Percentiles rank a stretch among this genome's conserved stretches.
These are phyloP conservation scores for Penicillium sp. DNA, from an alignment of 2,329 filamentous ascomycete species.

Conservation along the genomic window DNA sequence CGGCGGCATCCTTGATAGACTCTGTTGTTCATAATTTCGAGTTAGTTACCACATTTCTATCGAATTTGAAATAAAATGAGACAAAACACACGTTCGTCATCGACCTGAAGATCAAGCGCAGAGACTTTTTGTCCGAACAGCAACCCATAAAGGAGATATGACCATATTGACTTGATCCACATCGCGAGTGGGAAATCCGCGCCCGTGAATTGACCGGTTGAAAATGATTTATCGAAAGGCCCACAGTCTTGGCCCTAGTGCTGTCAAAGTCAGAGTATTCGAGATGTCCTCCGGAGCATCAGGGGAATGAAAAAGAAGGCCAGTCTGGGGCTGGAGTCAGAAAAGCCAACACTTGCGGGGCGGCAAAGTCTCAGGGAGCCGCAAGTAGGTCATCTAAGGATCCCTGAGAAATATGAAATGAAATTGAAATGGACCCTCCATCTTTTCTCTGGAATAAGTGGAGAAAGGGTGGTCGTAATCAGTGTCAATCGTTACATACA, in stretches of 20 bases:
- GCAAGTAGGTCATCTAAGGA: neutral
- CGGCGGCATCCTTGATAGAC: conserved; percentile 51
- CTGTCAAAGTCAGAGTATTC: neutral
- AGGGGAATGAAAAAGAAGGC: neutral
- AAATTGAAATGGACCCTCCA: too few relatives aligned
- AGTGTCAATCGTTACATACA: neutral
- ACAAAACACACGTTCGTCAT: conserved; percentile 12
- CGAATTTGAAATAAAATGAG: too few relatives aligned
- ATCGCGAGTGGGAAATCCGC: conserved; percentile 7
- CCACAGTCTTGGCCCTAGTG: neutral
- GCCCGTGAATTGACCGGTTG: neutral
- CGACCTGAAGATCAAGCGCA: conserved; percentile 13
- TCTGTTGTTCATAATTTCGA: conserved; percentile 26
- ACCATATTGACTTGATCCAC: conserved; percentile 14
- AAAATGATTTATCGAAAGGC: neutral
- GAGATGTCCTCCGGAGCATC: neutral
- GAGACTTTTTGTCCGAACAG: conserved; percentile 4
- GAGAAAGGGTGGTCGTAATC: neutral
- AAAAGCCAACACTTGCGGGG: conserved; percentile 1
- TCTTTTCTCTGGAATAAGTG: neutral
- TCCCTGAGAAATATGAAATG: neutral
- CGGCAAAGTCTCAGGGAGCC: neutral
- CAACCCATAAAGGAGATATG: conserved; percentile 11
- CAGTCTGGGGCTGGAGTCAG: neutral
- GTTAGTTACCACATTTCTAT: neutral